phyloP scores from a whole-genome alignment of 2,329 filamentous ascomycete species.

The Sphaerulina musiva region DNA sequence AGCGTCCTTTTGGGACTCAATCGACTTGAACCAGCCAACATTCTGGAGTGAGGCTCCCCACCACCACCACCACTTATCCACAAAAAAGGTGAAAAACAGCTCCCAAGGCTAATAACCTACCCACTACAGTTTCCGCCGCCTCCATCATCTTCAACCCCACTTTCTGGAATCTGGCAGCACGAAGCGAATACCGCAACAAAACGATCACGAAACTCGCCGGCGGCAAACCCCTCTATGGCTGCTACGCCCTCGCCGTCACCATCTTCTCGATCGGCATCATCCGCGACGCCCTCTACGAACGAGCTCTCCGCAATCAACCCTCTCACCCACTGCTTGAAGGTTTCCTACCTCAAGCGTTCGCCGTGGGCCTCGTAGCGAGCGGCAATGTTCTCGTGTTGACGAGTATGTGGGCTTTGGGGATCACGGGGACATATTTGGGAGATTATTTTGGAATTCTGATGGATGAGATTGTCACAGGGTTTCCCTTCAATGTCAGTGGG shows the following conservation, averaged over 20 bases:
- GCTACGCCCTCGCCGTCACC: conserved; percentile 78
- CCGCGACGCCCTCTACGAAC: conserved; percentile 73
- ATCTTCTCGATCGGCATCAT: conserved; percentile 91
- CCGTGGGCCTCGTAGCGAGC: conserved; percentile 61
- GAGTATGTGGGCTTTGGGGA: conserved; percentile 84
- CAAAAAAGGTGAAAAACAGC: not conserved
- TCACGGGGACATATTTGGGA: conserved; percentile 92
- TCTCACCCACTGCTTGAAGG: conserved; percentile 65
- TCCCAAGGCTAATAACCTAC: conserved; percentile 2
- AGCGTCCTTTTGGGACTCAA: conserved; percentile 37
- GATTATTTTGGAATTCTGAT: conserved; percentile 99
- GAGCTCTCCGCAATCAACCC: conserved; percentile 69
- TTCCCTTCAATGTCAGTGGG: conserved; percentile 86
- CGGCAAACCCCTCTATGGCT: conserved; percentile 69
- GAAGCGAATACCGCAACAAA: conserved; percentile 85
- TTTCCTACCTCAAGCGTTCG: conserved; percentile 54
- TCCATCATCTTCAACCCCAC: conserved; percentile 92
- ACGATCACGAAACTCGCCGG: conserved; percentile 80
- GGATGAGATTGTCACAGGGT: conserved; percentile 88
- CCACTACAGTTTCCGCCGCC: conserved; percentile 32
- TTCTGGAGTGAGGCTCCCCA: conserved; percentile 41
- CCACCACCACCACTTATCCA: not conserved
- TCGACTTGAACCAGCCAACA: conserved; percentile 40
- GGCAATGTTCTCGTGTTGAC: conserved; percentile 83
- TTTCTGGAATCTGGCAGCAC: conserved; percentile 95